A percentile compares a stretch with the other conserved stretches of the same genome.
These are phyloP conservation scores for Talaromyces sp. DNA, from an alignment of 2,329 filamentous ascomycete genomes.

Conservation along the genomic window DNA sequence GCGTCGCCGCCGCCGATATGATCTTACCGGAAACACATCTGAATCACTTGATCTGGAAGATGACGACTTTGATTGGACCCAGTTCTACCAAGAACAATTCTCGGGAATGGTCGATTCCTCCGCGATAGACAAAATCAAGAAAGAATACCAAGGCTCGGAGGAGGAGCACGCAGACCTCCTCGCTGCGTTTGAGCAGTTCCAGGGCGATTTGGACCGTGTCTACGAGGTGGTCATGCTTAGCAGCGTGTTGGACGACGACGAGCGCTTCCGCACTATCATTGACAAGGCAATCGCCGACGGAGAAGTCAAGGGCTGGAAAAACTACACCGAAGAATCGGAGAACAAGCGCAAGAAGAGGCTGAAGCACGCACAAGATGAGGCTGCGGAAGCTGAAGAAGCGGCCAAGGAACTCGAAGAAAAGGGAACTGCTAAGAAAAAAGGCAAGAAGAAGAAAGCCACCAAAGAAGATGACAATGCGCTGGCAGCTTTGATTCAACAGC, in stretches of 20 bases:
- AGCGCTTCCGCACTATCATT: slow-evolving; percentile 75
- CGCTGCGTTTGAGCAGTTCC: slow-evolving; percentile 63
- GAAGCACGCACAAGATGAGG: slow-evolving; percentile 62
- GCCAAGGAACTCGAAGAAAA: slow-evolving; percentile 70
- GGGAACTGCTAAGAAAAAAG: slow-evolving; percentile 40
- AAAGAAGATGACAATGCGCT: slow-evolving; percentile 45
- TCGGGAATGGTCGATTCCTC: slow-evolving; percentile 68
- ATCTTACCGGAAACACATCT: slow-evolving; percentile 81
- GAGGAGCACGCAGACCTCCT: slow-evolving; percentile 80
- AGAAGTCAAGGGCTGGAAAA: slow-evolving; percentile 61
- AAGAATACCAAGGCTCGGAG: slow-evolving; percentile 75
- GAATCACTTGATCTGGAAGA: slow-evolving; percentile 67
- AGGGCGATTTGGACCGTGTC: slow-evolving; percentile 71
- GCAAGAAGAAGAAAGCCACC: slow-evolving; percentile 44
- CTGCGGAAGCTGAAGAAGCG: slow-evolving; percentile 66
- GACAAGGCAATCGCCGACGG: slow-evolving; percentile 69
- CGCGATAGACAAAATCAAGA: slow-evolving; percentile 69
- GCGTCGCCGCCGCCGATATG: slow-evolving; percentile 75
- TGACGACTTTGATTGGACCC: slow-evolving; percentile 80
- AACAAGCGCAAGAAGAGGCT: slow-evolving; percentile 56
- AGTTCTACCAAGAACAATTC: slow-evolving; percentile 84
- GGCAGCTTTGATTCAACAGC: slow-evolving; percentile 68
- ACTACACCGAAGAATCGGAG: slow-evolving; percentile 70
- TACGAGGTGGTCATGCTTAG: slow-evolving; percentile 86
- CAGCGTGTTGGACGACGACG: slow-evolving; percentile 76